Base-by-base conservation (phyloP, 1,284 basidiomycete genomes). In the Tetrapyrgos nigripes region DNA sequence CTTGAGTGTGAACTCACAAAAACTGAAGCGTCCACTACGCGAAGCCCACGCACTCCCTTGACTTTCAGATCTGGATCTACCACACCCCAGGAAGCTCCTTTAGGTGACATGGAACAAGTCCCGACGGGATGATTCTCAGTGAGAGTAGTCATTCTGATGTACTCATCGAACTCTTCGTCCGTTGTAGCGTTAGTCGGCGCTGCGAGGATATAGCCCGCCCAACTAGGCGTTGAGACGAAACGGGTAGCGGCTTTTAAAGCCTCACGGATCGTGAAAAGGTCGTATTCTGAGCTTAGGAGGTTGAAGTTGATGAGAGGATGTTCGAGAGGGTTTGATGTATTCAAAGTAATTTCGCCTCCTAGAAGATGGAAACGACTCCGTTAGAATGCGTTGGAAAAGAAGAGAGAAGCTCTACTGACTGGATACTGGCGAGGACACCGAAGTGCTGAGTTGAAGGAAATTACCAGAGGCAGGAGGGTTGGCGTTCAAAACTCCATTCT, bases 21-120 rank as follows among this genome's bases (percentile, higher is more conserved):
- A 13, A 70, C 58, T 27, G 68, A 69, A 6, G 70, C 68, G 54
- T 71, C 70, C 19, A 70, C 67, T 24, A 71, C 60, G 29, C 68
- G 60, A 14, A 71, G 48, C 9, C 70, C 69, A n/a, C 26, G 47
- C 9, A 66, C 58, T 14, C 66, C 64, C 55, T 70, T 70, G 21
- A 71, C 62, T 44, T 21, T 57, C 44, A 69, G 47, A 50, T 71
- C 66, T 4, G 69, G 69, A 51, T 69, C 64, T 1, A 67, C 64
- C 2, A 71, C 70, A 8, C 70, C 70, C n/a, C 52, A 57, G 1
- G 24, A 48, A 1, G 64, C 58, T 3, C 52, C 61, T 19, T 57
- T 61, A 1, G 63, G 47, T 11, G 67, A 64, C 69, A 71, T 70
- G n/a, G 59, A 53, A 3, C 64, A 60, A 4, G 68, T 70, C 3